Evolutionary conservation across 208 protist genomes (phyloP).

Genomic region (Trypanosoma lewisi): DNA sequence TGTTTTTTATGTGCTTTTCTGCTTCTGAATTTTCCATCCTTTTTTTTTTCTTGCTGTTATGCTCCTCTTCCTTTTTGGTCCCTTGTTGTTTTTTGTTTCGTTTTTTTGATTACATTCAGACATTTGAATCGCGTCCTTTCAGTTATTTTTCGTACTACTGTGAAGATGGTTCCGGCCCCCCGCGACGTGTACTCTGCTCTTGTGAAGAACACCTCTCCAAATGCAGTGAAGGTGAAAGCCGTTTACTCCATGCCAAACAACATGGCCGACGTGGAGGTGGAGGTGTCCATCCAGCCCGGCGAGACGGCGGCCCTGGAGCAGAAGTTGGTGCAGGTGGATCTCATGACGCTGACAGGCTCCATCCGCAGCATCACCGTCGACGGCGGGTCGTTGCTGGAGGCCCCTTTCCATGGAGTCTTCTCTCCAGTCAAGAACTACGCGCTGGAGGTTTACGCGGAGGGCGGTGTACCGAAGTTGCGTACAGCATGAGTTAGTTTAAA

Average conservation of each 20-base stretch:
- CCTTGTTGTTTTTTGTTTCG: neutral
- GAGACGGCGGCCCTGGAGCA: conserved; percentile 29
- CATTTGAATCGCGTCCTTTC: too few relatives aligned
- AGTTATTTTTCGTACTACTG: neutral
- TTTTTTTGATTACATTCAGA: conserved; percentile 13
- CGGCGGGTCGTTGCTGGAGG: conserved; percentile 9
- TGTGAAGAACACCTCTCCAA: conserved; percentile 42
- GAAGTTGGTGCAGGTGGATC: conserved; percentile 28
- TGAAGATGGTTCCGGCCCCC: conserved; percentile 52
- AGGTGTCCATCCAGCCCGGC: conserved; percentile 28
- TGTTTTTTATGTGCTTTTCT: conserved; percentile 1
- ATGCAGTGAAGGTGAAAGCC: conserved; percentile 34
- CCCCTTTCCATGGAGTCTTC: conserved; percentile 41
- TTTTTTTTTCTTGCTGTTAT: neutral
- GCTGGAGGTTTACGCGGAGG: conserved; percentile 29
- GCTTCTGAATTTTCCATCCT: neutral
- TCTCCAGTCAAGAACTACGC: conserved; percentile 49
- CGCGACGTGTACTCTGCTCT: conserved; percentile 65
- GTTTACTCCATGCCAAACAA: conserved; percentile 39
- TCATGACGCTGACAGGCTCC: conserved; percentile 26
- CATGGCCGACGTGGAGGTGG: conserved; percentile 1
- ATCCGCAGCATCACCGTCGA: conserved; percentile 42
- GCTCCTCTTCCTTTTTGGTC: neutral
- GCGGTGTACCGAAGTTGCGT: conserved; percentile 6
- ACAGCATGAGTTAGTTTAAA: neutral